Base-by-base conservation (phyloP, 176 grass and related monocot genomes). In the Musa schizocarpa region DNA sequence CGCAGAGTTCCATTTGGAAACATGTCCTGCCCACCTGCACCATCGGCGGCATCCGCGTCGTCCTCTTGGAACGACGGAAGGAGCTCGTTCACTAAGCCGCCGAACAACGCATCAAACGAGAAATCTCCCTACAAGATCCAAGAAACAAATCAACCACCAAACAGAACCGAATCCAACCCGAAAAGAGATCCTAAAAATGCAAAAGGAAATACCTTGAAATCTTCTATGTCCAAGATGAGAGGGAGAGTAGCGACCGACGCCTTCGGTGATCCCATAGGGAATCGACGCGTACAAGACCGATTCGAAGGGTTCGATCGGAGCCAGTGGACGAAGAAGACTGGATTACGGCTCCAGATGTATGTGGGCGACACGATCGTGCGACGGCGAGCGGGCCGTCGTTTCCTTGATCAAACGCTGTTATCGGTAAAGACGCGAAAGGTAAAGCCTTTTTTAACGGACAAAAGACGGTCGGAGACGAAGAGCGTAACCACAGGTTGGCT, bases 51-150 rank as follows among this genome's bases (percentile, higher is more conserved):
- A 58, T 79, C 83, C 1, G 74, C 69, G 20, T 84, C 88, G 53
- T 89, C 86, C 29, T 76, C 86, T 68, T 83, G 79, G 81, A 89
- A 99, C 76, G 91, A 91, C 13, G 86, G 91, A 52, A 99, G 85
- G 14, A 93, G 88, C 76, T 99, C 91, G 73, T 99, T 88, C 78
- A 99, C 95, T 57, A 99, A 78, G 52, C 85, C 69, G 69, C 90
- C 91, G 58, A 99, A 99, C 55, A 99, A 85, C 53, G 86, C 85
- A 74, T 94, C 91, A 73, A 92, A 94, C n/a, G 95, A 99, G 81
- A 99, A 94, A 72, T 94, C 88, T 54, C 95, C 95, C 91, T 98
- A 65, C 20, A 65, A 52, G 34, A 64, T 62, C 64, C 73, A 50
- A 53, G 9, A 11, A 48, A 55, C 8, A 43, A 9, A 22, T 71